These are phyloP conservation scores for Dendrobium catenatum DNA, from an alignment of 106 monocot species.

Conservation along the genomic window DNA sequence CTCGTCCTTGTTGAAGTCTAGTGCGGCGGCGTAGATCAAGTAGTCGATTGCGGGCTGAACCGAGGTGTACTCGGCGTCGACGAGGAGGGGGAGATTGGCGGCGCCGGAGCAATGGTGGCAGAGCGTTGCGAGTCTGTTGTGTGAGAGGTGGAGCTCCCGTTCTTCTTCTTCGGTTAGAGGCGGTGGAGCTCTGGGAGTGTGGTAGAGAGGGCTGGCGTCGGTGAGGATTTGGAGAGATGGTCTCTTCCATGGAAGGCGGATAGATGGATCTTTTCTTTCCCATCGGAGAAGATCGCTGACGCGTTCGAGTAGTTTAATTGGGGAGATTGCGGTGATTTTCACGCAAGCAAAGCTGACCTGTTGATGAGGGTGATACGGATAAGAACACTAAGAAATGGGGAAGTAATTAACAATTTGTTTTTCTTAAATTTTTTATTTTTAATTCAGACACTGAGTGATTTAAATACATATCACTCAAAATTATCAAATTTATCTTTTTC, in stretches of 20 bases:
- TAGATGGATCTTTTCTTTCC: constrained; percentile 45
- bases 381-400: no score
- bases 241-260: constrained; percentile 51
- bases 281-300: constrained; percentile 68
- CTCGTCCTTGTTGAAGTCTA: constrained; percentile 38
- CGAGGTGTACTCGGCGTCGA: constrained; percentile 93
- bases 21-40: constrained; percentile 53
- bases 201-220: constrained; percentile 60
- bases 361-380: background rate
- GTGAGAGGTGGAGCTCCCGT: constrained; percentile 37
- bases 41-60: constrained; percentile 94
- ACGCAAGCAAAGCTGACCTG: constrained; percentile 82
- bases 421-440: no score
- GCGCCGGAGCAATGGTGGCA: constrained; percentile 39
- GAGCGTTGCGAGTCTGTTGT: constrained; percentile 37
- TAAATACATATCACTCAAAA: no score
- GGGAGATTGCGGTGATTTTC: constrained; percentile 86
- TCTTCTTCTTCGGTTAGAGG: constrained; percentile 48
- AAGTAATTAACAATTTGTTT: no score
- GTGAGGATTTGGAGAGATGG: constrained; percentile 48
- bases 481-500: no score
- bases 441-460: no score
- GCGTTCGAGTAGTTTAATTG: constrained; percentile 64
- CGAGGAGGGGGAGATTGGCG: constrained; percentile 47
- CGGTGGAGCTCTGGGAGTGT: constrained; percentile 39